Percentiles rank a stretch among this genome's conserved stretches.
Conservation (phyloP, 2,329 filamentous ascomycete species). For the Nemania sp. region DNA sequence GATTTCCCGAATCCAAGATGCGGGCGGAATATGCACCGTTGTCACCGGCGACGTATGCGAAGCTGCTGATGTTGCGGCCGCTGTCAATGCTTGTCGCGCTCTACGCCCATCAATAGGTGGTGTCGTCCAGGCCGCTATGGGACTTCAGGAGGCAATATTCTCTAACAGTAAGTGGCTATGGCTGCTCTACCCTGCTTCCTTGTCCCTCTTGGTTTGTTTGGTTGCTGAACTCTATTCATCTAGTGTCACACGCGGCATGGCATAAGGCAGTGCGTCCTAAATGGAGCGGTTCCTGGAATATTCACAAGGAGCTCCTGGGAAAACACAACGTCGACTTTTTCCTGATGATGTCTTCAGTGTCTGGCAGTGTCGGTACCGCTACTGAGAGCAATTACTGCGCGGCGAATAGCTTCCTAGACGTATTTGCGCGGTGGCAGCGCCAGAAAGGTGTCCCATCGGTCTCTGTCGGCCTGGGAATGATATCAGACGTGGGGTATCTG, state of each 20-base stretch:
- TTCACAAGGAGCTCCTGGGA: constrained; percentile 39
- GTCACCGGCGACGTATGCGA: constrained; percentile 34
- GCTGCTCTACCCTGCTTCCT: no score
- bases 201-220: no score
- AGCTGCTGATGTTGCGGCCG: constrained; percentile 9
- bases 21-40: constrained; percentile 18
- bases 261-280: constrained; percentile 45
- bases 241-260: constrained; percentile 45
- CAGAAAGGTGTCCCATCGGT: not conserved
- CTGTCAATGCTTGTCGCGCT: not conserved
- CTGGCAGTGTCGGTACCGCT: constrained; percentile 48
- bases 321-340: constrained; percentile 51
- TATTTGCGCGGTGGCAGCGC: constrained; percentile 9
- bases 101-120: constrained; percentile 43
- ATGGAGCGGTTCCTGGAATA: constrained; percentile 42
- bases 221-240: no score
- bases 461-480: constrained; percentile 50
- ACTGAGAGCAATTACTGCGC: constrained; percentile 55
- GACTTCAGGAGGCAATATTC: constrained; percentile 42
- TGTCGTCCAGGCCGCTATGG: constrained; percentile 53
- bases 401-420: constrained; percentile 53
- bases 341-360: constrained; percentile 46
- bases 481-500: constrained; percentile 53
- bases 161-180: not conserved
- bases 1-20: constrained; percentile 29